Conservation (phyloP, 1,139 yeast genomes). For the Yamadazyma triangularis region DNA sequence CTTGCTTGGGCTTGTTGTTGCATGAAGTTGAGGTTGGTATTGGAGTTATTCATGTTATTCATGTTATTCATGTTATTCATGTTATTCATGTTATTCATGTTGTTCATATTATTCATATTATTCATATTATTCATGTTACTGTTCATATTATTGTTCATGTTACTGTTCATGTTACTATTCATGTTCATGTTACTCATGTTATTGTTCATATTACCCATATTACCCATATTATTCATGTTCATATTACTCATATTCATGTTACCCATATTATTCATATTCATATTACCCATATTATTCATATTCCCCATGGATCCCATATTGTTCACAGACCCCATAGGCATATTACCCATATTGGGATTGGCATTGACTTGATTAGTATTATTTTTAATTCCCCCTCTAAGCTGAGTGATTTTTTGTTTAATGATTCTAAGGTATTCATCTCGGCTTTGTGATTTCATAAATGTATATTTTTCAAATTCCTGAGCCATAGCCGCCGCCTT, state of each 20-base stretch:
- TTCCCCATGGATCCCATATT: neutral
- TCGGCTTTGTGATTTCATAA: slow-evolving; percentile 32
- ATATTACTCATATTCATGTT: slow-evolving; percentile 1
- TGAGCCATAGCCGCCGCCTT: slow-evolving; percentile 40
- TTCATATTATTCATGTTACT: no score
- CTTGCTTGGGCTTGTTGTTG: slow-evolving; percentile 51
- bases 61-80: slow-evolving; percentile 2
- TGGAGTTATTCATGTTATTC: slow-evolving; percentile 7
- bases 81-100: no score
- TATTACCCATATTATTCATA: no score
- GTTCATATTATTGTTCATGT: no score
- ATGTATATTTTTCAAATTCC: slow-evolving; percentile 42
- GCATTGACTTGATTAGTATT: slow-evolving; percentile 1
- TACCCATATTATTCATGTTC: slow-evolving; percentile 1
- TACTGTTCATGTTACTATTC: no score
- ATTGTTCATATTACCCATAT: slow-evolving; percentile 1
- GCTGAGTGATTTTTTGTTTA: slow-evolving; percentile 38
- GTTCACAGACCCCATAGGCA: no score
- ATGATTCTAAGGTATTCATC: slow-evolving; percentile 40
- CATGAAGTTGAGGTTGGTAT: slow-evolving; percentile 22
- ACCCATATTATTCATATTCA: slow-evolving; percentile 1
- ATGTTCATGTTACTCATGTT: slow-evolving; percentile 3
- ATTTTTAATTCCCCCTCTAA: slow-evolving; percentile 20
- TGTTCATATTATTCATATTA: no score
- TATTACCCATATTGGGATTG: neutral